phyloP scores from a whole-genome alignment of 2,329 filamentous ascomycete species.

The Pyrenophora teres region DNA sequence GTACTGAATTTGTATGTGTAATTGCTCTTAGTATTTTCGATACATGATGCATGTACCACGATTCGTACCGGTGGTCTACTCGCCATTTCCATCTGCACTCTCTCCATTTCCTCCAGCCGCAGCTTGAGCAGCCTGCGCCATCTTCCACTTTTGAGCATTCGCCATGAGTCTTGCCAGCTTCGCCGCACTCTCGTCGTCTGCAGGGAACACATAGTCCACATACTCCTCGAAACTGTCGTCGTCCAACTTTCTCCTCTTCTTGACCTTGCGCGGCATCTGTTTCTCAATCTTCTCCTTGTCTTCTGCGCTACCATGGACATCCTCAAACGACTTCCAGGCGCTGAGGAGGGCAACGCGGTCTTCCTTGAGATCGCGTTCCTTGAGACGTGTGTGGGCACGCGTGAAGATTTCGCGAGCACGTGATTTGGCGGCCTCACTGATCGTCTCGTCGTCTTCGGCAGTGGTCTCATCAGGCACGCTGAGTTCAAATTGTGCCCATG shows the following conservation, averaged over 20 bases:
- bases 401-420: conserved; percentile 84
- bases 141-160: conserved; percentile 88
- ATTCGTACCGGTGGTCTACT: not conserved
- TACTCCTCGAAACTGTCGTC: conserved; percentile 97
- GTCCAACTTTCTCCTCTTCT: conserved; percentile 88
- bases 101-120: conserved; percentile 11
- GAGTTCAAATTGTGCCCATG: conserved; percentile 97
- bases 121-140: conserved; percentile 48
- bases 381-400: conserved; percentile 83
- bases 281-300: conserved; percentile 84
- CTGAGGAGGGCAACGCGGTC: conserved; percentile 90
- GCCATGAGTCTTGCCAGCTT: conserved; percentile 83
- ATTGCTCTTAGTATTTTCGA: not conserved
- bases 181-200: conserved; percentile 84
- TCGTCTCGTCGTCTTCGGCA: conserved; percentile 54
- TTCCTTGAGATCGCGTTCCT: conserved; percentile 87
- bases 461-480: conserved; percentile 81
- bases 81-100: not conserved
- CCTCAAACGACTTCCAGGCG: conserved; percentile 91
- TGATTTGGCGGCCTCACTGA: conserved; percentile 82
- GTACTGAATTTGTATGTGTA: not conserved
- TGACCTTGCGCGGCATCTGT: conserved; percentile 91
- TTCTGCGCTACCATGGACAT: conserved; percentile 74
- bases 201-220: conserved; percentile 95
- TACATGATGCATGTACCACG: not conserved